phyloP scores from a whole-genome alignment of 2,329 filamentous ascomycete genomes.

The Xylaria sp. region DNA sequence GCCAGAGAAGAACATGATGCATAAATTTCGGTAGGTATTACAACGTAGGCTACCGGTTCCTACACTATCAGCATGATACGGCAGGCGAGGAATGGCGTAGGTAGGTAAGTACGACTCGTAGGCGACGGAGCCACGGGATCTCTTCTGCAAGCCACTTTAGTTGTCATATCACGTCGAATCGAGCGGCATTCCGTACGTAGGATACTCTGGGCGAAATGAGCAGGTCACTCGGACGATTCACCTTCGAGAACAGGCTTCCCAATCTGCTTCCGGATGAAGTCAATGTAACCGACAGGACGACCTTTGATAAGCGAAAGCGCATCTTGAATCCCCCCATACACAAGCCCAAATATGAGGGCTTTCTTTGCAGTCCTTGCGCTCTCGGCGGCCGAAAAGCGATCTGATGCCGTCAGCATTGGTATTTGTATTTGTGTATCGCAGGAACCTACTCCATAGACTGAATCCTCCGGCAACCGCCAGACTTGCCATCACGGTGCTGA shows the following conservation, averaged over 20 bases:
- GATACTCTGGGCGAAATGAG: neutral
- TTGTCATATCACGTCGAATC: neutral
- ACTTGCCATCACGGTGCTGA: slow-evolving; percentile 77
- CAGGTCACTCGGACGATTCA: slow-evolving; percentile 2
- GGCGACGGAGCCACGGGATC: neutral
- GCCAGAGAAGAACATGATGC: neutral
- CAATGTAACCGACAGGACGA: slow-evolving; percentile 68
- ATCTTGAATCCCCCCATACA: slow-evolving; percentile 79
- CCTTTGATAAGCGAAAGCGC: slow-evolving; percentile 62
- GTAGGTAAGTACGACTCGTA: neutral
- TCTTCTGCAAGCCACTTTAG: neutral
- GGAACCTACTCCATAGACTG: slow-evolving; percentile 71
- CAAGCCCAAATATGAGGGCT: slow-evolving; percentile 71
- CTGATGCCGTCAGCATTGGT: slow-evolving; percentile 39
- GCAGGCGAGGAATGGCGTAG: no score
- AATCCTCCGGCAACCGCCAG: slow-evolving; percentile 80
- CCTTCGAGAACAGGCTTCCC: slow-evolving; percentile 24
- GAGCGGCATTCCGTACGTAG: neutral
- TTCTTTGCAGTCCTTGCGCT: slow-evolving; percentile 73
- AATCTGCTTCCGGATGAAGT: slow-evolving; percentile 52
- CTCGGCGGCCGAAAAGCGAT: slow-evolving; percentile 72
- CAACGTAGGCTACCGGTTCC: no score
- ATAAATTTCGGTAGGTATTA: no score
- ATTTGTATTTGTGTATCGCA: neutral
- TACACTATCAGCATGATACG: no score